These are phyloP conservation scores for Houttuynia cordata DNA, from an alignment of 164 flowering plant genomes.

Conservation along the genomic window DNA sequence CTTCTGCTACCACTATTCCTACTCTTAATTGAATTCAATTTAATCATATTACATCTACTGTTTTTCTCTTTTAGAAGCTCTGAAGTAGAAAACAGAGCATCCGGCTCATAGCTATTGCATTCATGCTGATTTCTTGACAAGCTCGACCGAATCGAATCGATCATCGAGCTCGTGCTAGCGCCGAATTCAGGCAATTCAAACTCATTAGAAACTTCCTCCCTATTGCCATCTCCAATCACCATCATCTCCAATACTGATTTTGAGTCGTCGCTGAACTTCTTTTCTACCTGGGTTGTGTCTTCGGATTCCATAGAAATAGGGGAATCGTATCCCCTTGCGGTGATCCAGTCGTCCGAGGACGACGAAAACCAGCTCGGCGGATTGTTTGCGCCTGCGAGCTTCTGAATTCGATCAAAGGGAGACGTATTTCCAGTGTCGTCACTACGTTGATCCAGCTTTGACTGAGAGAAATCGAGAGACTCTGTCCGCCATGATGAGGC, in stretches of 20 bases:
- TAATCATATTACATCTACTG: neutral
- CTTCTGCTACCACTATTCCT: neutral
- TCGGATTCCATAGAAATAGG: neutral
- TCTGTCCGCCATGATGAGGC: neutral
- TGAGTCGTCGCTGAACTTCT: neutral
- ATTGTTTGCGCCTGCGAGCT: conserved; percentile 6
- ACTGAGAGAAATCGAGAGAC: neutral
- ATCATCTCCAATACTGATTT: neutral
- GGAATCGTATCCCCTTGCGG: conserved; percentile 10
- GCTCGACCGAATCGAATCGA: neutral
- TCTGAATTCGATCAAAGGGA: conserved; percentile 14
- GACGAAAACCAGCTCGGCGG: conserved; percentile 19
- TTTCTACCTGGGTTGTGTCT: neutral
- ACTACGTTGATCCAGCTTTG: neutral
- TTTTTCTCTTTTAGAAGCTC: neutral
- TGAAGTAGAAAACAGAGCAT: neutral
- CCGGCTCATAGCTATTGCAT: neutral
- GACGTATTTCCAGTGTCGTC: neutral
- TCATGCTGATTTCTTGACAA: neutral
- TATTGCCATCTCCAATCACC: conserved; percentile 3
- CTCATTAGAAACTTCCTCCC: neutral
- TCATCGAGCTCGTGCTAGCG: neutral
- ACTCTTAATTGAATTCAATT: neutral
- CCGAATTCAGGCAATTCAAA: neutral
- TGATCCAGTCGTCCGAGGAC: conserved; percentile 18